phyloP scores from a whole-genome alignment of 2,329 filamentous ascomycete genomes.

The Akanthomyces muscarius region DNA sequence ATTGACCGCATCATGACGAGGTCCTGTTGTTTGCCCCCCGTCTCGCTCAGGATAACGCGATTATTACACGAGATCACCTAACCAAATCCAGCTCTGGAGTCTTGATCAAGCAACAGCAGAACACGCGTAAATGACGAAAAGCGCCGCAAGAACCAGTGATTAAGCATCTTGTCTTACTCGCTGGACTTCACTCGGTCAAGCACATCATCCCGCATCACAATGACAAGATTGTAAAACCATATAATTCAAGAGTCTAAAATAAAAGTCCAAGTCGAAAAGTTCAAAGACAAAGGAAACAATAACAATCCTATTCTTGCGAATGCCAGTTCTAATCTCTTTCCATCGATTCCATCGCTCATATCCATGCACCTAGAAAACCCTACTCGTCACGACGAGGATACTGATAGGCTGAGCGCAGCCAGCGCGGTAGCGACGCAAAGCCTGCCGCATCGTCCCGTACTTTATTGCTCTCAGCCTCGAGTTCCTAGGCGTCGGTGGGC shows the following conservation, averaged over 20 bases:
- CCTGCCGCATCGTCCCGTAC: background rate
- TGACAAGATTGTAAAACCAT: background rate
- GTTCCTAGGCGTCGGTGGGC: slow-evolving; percentile 5
- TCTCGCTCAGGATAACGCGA: no score
- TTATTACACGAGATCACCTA: no score
- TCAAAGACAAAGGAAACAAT: background rate
- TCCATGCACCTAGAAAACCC: background rate
- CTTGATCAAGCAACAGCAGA: no score
- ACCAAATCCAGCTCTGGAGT: no score
- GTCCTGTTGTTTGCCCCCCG: no score
- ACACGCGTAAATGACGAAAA: no score
- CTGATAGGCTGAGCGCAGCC: slow-evolving; percentile 13
- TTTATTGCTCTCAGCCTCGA: slow-evolving; percentile 3
- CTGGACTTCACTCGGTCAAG: no score
- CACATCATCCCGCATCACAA: no score
- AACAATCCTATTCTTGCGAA: slow-evolving; percentile 8
- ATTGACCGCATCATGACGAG: no score
- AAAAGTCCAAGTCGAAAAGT: background rate
- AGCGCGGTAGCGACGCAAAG: slow-evolving; percentile 9
- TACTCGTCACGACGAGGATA: slow-evolving; percentile 1
- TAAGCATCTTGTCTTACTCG: no score
- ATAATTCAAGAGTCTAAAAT: background rate
- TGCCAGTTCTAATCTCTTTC: background rate
- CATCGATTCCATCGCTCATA: background rate
- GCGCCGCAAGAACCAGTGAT: no score